Evolutionary conservation across 2,329 filamentous ascomycete genomes (phyloP), one percentile per base, ranked within the genome.

Genomic region (Mycosphaerella sp.): DNA sequence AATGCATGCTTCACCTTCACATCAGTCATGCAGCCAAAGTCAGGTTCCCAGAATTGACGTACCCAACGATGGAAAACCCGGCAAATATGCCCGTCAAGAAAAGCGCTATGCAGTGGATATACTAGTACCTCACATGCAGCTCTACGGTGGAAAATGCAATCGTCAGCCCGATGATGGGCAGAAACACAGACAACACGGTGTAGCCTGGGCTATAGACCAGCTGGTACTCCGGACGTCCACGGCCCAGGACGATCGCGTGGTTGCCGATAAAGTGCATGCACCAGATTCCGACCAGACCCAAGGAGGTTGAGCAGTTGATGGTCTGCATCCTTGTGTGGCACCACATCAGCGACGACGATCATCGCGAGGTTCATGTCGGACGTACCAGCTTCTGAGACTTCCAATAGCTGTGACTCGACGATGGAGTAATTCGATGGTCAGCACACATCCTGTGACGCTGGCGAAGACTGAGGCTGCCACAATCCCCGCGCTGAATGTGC

Each of bases 241-340:
- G 59, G 35, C 77, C 84, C 14, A 95, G 77, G 21, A 85, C 73
- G 54, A 91, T 86, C 12, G 88, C 87, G 46, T 85, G 78, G 65
- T 93, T 91, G 17, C 87, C 88, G 58, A 93, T 85, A 62, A 87
- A 91, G 66, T 93, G 87, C 86, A 84, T 73, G 54, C 71, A 73
- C 69, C 69, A 78, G 43, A 78, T 76, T 13, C 74, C 74, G 41
- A 76, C 73, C 6, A 75, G 58, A 13, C 75, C 70, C 63, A 76
- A 71, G 1, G 72, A 71, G 1, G 73, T 63, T 32, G 70, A 63
- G 51, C 70, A 73, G 18, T 65, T 65, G 37, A 64, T 60, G 13
- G 73, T 66, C 53, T 76, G 71, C 9, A 72, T 57, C 68, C 70
- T 74, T 25, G 30, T 3, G 35, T 37, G 41, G 41, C 27, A 49